Base-by-base conservation (phyloP, 495 filamentous ascomycete genomes). In the Annulohypoxylon nitens region DNA sequence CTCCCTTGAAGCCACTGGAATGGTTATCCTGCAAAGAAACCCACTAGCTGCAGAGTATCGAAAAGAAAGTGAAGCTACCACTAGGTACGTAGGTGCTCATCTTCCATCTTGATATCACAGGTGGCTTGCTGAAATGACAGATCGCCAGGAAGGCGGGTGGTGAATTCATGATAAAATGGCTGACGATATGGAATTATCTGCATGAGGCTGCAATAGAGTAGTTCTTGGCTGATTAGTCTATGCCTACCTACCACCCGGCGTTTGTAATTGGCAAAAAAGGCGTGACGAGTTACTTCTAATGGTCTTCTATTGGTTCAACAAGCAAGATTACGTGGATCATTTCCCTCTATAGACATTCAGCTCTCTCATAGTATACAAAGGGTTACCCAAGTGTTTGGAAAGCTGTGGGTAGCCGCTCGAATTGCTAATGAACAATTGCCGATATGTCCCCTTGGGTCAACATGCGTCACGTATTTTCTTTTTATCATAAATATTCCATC, bases 321-420 rank as follows among this genome's bases (percentile, higher is more conserved):
- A 37, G 41, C n/a, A 51, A 34, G 33, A 18, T n/a, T 1, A 12
- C 48, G 70, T 61, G 25, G 61, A 73, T 73, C 70, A 55, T 55
- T 61, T 18, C 71, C 26, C 1, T 14, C 60, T 61, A 7, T 14
- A 9, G 60, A 33, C 53, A 16, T 74, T 70, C 71, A 74, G 71
- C 61, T 70, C 18, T 58, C 2, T 51, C 30, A 30, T 30, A 3
- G 6, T 26, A 39, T 20, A 2, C 6, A 2, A 20, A 30, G 43
- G 58, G 51, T 41, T 50, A 25, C 57, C 30, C 16, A 51, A 25
- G 11, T 50, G 33, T 59, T 47, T 30, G 43, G 16, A 20, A 47
- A 20, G 36, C 63, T 26, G 51, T 26, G n/a, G 18, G 50, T 50
- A 63, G 39, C 39, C 16, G 39, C 36, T 41, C 26, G 23, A 23